Evolutionary conservation across 2,329 filamentous ascomycete genomes (phyloP), one percentile per base, ranked within the genome.

Genomic region (Aureobasidium sp.): DNA sequence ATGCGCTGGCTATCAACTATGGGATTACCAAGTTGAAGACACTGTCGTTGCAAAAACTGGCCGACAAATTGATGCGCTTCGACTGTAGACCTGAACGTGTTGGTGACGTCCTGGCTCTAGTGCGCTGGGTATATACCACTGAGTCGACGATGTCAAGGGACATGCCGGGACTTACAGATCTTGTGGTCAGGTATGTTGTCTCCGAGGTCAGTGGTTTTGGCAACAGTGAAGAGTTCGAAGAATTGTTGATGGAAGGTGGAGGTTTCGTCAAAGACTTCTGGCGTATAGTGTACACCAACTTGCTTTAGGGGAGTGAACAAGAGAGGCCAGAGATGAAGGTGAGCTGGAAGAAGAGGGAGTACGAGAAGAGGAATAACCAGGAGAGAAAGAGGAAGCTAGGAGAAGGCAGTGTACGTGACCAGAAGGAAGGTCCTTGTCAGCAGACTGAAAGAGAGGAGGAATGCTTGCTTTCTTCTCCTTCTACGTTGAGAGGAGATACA

Each of bases 211-310:
- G 36, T 34, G 45, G 15, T 2, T 41, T 59, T 11, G 57, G 57
- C 25, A 41, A 41, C 3, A 37, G 15, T 3, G 27, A 50, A 3
- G 34, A 41, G 3, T 59, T 59, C 16, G 29, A 16, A 9, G 9
- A 15, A 0, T n/a, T 59, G 27, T n/a, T 59, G 57, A 27, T 25
- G 29, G 57, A 59, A 16, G 57, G 57, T 11, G 57, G 57, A 11
- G 2, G 21, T 7, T 59, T 59, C 11, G 57, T 59, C 45, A 49
- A 27, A 9, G 57, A 59, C 45, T 41, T 59, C 8, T 59, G 57
- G 57, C 10, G 7, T 7, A 10, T 59, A 15, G 39, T 50, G 5
- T 42, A 41, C 16, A 29, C 29, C 11, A 59, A 21, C 15, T 36
- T 59, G 34, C 45, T 59, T 21, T 50, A 54, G 50, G n/a, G 3